Evolutionary conservation across 2,329 filamentous ascomycete genomes (phyloP).

Genomic region (Cordyceps javanica): DNA sequence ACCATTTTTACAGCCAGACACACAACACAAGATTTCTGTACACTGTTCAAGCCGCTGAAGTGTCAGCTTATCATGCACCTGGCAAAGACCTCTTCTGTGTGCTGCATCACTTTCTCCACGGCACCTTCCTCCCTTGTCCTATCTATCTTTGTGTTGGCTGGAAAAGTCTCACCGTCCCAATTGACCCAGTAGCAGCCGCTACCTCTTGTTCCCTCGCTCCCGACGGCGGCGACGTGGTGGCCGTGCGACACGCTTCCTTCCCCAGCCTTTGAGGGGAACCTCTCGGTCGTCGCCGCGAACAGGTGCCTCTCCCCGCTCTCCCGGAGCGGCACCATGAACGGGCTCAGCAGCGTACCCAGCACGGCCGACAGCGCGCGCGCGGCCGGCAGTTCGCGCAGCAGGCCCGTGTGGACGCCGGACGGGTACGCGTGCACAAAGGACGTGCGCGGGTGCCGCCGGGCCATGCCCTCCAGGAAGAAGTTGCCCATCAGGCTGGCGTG

Average conservation of each 20-base stretch:
- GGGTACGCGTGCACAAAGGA: conserved; percentile 28
- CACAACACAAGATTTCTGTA: too few relatives aligned
- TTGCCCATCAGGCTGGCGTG: conserved; percentile 42
- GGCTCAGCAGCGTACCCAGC: background rate
- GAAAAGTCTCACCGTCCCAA: background rate
- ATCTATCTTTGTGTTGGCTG: background rate
- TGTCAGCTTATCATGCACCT: background rate
- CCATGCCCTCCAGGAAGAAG: conserved; percentile 39
- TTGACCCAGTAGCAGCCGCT: background rate
- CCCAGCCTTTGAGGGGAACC: conserved; percentile 4
- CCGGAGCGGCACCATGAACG: background rate
- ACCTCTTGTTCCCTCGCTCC: background rate
- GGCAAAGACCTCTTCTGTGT: background rate
- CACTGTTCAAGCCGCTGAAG: too few relatives aligned
- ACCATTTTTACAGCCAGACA: too few relatives aligned
- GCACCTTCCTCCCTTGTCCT: background rate
- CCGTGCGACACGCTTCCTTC: background rate
- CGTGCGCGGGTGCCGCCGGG: conserved; percentile 32
- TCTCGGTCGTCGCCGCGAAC: conserved; percentile 12
- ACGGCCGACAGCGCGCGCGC: background rate
- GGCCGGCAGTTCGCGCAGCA: background rate
- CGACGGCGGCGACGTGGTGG: background rate
- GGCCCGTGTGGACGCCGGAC: conserved; percentile 19
- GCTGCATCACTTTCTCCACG: conserved; percentile 1
- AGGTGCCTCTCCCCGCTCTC: conserved; percentile 13